Evolutionary conservation across 1,139 yeast species (phyloP), one percentile per base, ranked within the genome.

Genomic region (Suhomyces yuchorum): DNA sequence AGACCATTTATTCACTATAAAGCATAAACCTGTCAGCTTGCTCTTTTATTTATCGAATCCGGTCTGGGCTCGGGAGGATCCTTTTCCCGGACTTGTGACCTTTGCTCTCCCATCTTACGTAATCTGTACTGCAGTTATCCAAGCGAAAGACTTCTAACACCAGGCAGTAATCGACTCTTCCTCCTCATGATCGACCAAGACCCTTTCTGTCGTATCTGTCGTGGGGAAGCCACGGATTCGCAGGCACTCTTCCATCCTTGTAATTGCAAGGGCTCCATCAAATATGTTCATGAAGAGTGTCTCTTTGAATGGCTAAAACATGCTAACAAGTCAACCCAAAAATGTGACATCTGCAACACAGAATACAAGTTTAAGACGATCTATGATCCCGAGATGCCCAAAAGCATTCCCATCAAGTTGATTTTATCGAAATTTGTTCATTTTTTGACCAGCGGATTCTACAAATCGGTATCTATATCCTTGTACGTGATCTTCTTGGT

Each of bases 241-340:
- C 93, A 89, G 55, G 97, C 97, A 3, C 72, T 93, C 44, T 86
- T 81, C 54, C 93, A 89, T 66, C 99, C 99, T 1, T 93, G 99
- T 68, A 85, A 82, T 60, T 93, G 99, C 67, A 79, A 91, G 51
- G 99, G 99, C 2, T 87, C 96, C 24, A 95, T 93, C 62, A 87
- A 87, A 63, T 91, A 84, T 61, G 89, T 93, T 48, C 99, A 93
- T 67, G 96, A 93, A 65, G 95, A 86, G 43, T 93, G 99, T 68
- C 70, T 93, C 42, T 73, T 85, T 59, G 96, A 90, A 61, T 93
- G 99, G 99, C 76, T 93, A 36, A 77, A 76, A 49, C 80, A 74
- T 58, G 82, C 84, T 56, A 81, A 87, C 41, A 77, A 81, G 52
- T 75, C 81, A 43, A 74, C 79, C 38, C 79, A 83, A 40, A 77